phyloP scores from a whole-genome alignment of 2,329 filamentous ascomycete species.

The Kalmusia sp. region DNA sequence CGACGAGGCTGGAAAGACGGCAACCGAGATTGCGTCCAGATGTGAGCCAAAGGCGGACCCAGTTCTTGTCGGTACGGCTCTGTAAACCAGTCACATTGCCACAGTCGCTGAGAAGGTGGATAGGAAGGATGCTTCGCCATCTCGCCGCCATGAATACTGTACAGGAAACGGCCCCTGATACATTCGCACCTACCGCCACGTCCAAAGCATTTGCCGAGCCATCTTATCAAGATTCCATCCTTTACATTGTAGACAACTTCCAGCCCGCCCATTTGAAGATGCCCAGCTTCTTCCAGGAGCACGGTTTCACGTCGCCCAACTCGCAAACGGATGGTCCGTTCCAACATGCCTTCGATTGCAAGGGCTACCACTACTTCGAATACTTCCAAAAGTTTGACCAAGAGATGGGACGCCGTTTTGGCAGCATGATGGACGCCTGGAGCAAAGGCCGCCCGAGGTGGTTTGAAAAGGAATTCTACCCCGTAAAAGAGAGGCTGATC shows the following conservation, averaged over 20 bases:
- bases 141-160: slow-evolving; percentile 34
- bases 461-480: slow-evolving; percentile 31
- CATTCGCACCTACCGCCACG: slow-evolving; percentile 24
- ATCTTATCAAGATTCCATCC: slow-evolving; percentile 30
- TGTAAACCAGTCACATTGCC: not conserved
- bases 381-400: slow-evolving; percentile 27
- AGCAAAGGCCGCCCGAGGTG: slow-evolving; percentile 32
- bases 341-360: slow-evolving; percentile 28
- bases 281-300: slow-evolving; percentile 25
- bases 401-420: slow-evolving; percentile 33
- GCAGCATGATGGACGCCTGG: slow-evolving; percentile 37
- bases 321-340: slow-evolving; percentile 27
- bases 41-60: slow-evolving; percentile 22
- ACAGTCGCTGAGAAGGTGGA: not conserved
- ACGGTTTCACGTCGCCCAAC: slow-evolving; percentile 23
- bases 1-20: slow-evolving; percentile 16
- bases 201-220: slow-evolving; percentile 23
- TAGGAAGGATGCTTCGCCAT: slow-evolving; percentile 33
- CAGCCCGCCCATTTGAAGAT: slow-evolving; percentile 24
- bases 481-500: slow-evolving; percentile 31
- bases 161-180: slow-evolving; percentile 22
- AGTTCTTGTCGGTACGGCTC: slow-evolving; percentile 21
- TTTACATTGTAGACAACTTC: slow-evolving; percentile 30
- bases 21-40: slow-evolving; percentile 21
- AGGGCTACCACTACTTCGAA: slow-evolving; percentile 29